Evolutionary conservation across 2,329 filamentous ascomycete genomes (phyloP), one percentile per base, ranked within the genome.

Genomic region (Tolypocladium nubicola): DNA sequence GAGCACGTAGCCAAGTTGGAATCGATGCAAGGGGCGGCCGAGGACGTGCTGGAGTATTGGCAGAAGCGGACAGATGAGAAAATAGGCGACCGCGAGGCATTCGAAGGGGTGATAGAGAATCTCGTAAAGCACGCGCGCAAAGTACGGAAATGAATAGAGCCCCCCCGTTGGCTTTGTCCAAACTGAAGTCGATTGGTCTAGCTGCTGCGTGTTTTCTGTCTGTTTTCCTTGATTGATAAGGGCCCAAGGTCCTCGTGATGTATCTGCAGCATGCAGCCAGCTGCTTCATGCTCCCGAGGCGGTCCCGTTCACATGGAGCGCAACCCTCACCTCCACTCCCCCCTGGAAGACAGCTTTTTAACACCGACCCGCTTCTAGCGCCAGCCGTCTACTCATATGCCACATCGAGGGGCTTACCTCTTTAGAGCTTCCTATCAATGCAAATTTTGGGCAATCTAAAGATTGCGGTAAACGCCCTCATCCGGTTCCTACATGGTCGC

Each of bases 101-200:
- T 97, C 70, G 93, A 97, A 70, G 91, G 90, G 0, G 93, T 97
- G 19, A 97, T 97, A 79, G 93, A 96, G 74, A 97, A 96, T 71
- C 73, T 97, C 62, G 93, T 97, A 49, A 94, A 91, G 71, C 90
- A 96, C 75, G 90, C 90, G 54, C 81, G 90, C 70, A 90, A 92
- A 74, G 85, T 90, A 57, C 82, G 90, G 68, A 94, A 92, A 73
- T 90, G 23, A 75, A 58, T 30, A 57, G 7, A 30, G 45, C n/a
- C 33, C 26, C 8, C 7, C 13, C 7, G 21, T 9, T 45, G 39
- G 56, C 56, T 53, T 49, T 54, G 38, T 58, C 57, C 56, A 64
- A 63, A 52, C 59, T 58, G 60, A 61, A 55, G 56, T 60, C 61
- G 61, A 62, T 65, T 63, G 58, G 53, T 61, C 56, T 61, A 60